Conservation (phyloP, 345 rosid species). For the Rubroshorea leprosula region DNA sequence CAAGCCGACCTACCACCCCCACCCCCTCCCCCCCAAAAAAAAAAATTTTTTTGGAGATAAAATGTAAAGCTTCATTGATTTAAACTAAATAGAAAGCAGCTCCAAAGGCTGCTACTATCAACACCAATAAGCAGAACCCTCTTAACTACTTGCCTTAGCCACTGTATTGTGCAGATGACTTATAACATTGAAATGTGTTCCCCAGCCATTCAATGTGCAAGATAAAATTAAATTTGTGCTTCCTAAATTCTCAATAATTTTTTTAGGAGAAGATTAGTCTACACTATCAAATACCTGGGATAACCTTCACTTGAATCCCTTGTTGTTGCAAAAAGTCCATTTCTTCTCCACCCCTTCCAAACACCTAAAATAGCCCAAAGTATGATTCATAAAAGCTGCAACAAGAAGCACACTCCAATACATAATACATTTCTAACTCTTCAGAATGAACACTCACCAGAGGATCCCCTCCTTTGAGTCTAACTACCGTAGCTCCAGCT, state of each 20-base stretch:
- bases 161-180: not conserved
- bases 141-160: too few species aligned
- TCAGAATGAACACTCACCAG: constrained; percentile 41
- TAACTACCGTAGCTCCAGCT: constrained; percentile 91
- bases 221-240: not conserved
- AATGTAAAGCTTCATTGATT: too few species aligned
- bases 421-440: not conserved
- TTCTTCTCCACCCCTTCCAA: constrained; percentile 98
- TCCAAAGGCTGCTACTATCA: too few species aligned
- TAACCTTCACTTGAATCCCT: constrained; percentile 86
- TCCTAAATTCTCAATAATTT: not conserved
- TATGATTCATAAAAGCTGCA: not conserved
- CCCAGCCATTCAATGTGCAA: not conserved
- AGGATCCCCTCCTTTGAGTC: constrained; percentile 99
- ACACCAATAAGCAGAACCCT: too few species aligned
- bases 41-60: too few species aligned
- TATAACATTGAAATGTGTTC: not conserved
- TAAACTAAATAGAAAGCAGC: too few species aligned
- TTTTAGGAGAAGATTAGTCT: not conserved
- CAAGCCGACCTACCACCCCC: too few species aligned
- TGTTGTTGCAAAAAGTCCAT: constrained; percentile 92
- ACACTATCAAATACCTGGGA: constrained; percentile 49
- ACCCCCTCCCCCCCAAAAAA: too few species aligned
- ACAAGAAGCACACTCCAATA: not conserved
- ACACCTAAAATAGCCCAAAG: constrained; percentile 42